phyloP scores from a whole-genome alignment of 176 grass and related monocot species.

The Areca catechu region DNA sequence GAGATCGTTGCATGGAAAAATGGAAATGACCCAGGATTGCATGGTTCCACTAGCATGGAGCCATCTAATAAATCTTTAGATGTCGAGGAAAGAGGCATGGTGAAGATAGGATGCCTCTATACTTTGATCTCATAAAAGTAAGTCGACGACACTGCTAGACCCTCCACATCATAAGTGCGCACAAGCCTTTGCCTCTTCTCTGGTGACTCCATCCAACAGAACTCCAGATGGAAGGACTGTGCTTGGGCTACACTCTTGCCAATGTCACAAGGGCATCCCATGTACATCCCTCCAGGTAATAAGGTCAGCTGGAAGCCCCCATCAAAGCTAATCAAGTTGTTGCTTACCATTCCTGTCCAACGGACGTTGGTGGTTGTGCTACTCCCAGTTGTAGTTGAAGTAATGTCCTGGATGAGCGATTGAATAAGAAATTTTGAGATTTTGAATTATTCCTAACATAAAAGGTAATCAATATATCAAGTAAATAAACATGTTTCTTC shows the following conservation, averaged over 20 bases:
- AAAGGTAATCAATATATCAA: neutral
- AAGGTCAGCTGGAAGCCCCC: slow-evolving; percentile 80
- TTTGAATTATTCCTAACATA: neutral
- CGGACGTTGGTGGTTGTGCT: slow-evolving; percentile 55
- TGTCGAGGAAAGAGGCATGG: no score
- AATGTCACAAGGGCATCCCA: slow-evolving; percentile 81
- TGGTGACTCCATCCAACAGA: slow-evolving; percentile 86
- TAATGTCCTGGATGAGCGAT: slow-evolving; percentile 47
- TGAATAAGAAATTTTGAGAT: slow-evolving; percentile 3
- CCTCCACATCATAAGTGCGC: slow-evolving; percentile 56
- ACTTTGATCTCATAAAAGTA: slow-evolving; percentile 77
- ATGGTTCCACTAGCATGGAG: no score
- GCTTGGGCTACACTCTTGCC: slow-evolving; percentile 52
- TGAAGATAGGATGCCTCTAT: slow-evolving; percentile 17
- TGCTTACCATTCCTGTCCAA: slow-evolving; percentile 60
- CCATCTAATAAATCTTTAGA: no score
- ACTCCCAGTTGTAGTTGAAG: slow-evolving; percentile 33
- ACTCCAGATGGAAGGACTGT: slow-evolving; percentile 82
- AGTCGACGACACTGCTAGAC: slow-evolving; percentile 73
- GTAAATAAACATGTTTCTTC: neutral
- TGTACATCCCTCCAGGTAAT: slow-evolving; percentile 86
- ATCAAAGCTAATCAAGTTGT: slow-evolving; percentile 63
- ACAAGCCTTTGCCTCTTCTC: slow-evolving; percentile 67
- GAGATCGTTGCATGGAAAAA: no score
- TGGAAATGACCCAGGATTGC: no score